phyloP scores from a whole-genome alignment of 495 filamentous ascomycete genomes.

The Neurospora discreta region DNA sequence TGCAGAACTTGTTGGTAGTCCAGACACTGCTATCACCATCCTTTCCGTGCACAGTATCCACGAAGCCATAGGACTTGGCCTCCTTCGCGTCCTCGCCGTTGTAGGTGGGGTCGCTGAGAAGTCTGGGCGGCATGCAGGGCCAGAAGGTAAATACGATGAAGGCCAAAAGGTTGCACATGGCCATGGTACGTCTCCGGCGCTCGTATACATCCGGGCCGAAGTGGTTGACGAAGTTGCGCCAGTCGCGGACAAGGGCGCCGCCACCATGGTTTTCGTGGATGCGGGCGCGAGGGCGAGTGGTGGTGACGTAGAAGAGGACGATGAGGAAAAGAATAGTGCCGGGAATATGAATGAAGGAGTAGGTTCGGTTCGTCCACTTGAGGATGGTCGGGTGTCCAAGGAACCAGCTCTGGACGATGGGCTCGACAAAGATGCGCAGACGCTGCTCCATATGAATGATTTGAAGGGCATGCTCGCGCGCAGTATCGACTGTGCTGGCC shows the following conservation, averaged over 20 bases:
- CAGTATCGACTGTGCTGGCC: constrained; percentile 38
- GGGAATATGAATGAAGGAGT: constrained; percentile 76
- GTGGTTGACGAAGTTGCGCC: constrained; percentile 34
- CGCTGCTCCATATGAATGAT: constrained; percentile 46
- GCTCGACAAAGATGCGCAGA: constrained; percentile 53
- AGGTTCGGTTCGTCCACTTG: constrained; percentile 48
- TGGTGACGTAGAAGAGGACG: constrained; percentile 57
- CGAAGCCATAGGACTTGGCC: constrained; percentile 47
- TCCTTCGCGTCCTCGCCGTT: constrained; percentile 14
- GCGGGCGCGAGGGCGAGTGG: constrained; percentile 31
- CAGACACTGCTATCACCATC: constrained; percentile 48
- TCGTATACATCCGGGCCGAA: constrained; percentile 20
- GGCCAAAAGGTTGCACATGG: constrained; percentile 63
- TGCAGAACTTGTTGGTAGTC: constrained; percentile 62
- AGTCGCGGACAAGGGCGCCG: constrained; percentile 21
- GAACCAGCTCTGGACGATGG: constrained; percentile 48
- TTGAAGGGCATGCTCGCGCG: constrained; percentile 44
- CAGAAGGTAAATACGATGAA: constrained; percentile 69
- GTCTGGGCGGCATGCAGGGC: constrained; percentile 72
- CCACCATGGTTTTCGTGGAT: constrained; percentile 23
- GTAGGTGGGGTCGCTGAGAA: constrained; percentile 44
- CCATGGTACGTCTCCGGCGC: constrained; percentile 49
- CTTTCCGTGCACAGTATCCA: constrained; percentile 62
- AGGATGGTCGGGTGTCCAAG: constrained; percentile 22
- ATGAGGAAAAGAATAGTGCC: constrained; percentile 61